Conservation (phyloP, 2,329 filamentous ascomycete species). For the Fusarium lateritium region DNA sequence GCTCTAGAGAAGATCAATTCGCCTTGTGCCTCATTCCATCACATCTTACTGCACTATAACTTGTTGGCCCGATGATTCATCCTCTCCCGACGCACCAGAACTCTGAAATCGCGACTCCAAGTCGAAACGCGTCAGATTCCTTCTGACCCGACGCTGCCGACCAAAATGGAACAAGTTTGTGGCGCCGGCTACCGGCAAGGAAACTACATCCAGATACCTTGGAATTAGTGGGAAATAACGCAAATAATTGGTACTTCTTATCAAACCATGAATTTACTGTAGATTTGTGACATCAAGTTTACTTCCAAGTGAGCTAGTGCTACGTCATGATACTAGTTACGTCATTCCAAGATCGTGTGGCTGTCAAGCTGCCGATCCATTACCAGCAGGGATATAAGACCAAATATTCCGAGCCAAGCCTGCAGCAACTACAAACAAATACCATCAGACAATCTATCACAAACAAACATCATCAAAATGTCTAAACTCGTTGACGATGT, state of each 20-base stretch:
- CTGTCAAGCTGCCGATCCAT: not conserved
- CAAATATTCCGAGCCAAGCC: not conserved
- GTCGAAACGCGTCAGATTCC: not conserved
- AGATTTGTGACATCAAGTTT: conserved; percentile 7
- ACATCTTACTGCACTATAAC: no score
- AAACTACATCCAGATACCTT: not conserved
- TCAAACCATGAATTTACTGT: not conserved
- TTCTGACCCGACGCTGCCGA: not conserved
- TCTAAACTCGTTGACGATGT: conserved; percentile 44
- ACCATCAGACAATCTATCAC: not conserved
- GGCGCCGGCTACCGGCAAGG: not conserved
- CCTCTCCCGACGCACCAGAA: no score
- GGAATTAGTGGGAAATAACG: not conserved
- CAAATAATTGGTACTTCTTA: no score
- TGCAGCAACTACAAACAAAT: not conserved
- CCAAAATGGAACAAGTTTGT: not conserved
- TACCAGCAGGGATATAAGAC: not conserved
- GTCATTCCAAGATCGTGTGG: conserved; percentile 1
- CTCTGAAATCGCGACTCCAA: not conserved
- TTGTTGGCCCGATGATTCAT: no score
- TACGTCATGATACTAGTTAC: conserved; percentile 8
- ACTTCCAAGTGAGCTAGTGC: not conserved
- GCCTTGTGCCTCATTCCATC: no score
- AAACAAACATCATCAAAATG: conserved; percentile 22
- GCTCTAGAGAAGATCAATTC: no score